Evolutionary conservation across 1,284 basidiomycete species (phyloP).

Genomic region (Cryptococcus depauperatus): DNA sequence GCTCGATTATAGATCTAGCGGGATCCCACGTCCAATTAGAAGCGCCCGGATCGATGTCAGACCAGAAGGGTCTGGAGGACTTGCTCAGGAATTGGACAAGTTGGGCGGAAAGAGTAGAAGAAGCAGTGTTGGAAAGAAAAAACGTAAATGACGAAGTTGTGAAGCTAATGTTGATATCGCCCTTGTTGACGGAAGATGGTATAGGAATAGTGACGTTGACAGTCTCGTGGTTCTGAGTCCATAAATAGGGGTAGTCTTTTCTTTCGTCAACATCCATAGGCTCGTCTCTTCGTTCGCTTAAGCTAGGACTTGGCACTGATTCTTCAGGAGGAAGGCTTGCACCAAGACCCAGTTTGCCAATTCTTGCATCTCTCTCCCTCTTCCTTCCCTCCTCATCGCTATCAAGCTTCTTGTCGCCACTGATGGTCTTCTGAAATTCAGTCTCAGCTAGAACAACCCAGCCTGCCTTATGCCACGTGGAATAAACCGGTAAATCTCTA

Average conservation of each 20-base stretch:
- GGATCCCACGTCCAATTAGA: slow-evolving; percentile 84
- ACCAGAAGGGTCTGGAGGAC: slow-evolving; percentile 63
- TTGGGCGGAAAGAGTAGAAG: slow-evolving; percentile 50
- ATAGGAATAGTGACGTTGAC: slow-evolving; percentile 75
- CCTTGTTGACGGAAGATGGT: slow-evolving; percentile 58
- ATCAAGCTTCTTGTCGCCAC: background rate
- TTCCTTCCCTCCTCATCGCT: slow-evolving; percentile 14
- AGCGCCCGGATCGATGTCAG: slow-evolving; percentile 57
- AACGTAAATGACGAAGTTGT: slow-evolving; percentile 59
- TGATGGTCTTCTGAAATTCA: slow-evolving; percentile 3
- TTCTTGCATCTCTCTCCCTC: slow-evolving; percentile 15
- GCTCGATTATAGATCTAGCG: slow-evolving; percentile 59
- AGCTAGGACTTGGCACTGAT: background rate
- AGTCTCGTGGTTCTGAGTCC: slow-evolving; percentile 77
- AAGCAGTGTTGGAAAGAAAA: slow-evolving; percentile 31
- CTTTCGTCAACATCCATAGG: slow-evolving; percentile 12
- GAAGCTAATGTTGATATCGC: slow-evolving; percentile 60
- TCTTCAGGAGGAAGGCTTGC: slow-evolving; percentile 12
- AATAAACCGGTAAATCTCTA: slow-evolving; percentile 57
- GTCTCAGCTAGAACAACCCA: slow-evolving; percentile 30
- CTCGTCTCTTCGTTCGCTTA: slow-evolving; percentile 1
- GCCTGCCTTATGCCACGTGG: slow-evolving; percentile 22
- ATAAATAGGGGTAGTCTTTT: slow-evolving; percentile 61
- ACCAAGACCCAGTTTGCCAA: slow-evolving; percentile 28
- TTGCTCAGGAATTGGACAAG: slow-evolving; percentile 52